A percentile compares a stretch with the other conserved stretches of the same genome.
Conservation (phyloP, 169 alveolate species). For the Plasmodium gallinaceum region DNA sequence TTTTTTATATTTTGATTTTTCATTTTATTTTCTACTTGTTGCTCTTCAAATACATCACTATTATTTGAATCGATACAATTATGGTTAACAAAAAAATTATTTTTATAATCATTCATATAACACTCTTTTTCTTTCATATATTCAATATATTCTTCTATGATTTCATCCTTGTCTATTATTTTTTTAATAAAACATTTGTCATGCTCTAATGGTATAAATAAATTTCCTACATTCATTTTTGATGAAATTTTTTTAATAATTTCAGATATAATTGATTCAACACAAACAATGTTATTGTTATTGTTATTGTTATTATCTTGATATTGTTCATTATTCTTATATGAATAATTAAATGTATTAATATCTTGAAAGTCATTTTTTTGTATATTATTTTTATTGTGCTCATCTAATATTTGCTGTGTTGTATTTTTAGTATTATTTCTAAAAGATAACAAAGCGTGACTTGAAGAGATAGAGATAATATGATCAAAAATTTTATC, state of each 20-base stretch:
- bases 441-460: conserved; percentile 11
- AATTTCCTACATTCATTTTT: not conserved
- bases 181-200: conserved; percentile 10
- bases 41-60: no score
- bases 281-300: not conserved
- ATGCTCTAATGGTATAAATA: conserved; percentile 36
- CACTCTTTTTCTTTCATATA: no score
- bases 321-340: not conserved
- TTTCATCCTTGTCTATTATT: not conserved
- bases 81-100: no score
- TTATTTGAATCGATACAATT: no score
- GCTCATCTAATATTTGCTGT: not conserved
- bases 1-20: no score
- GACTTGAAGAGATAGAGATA: conserved; percentile 44
- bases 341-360: no score
- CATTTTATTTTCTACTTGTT: no score
- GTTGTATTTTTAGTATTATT: not conserved
- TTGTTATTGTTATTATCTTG: not conserved
- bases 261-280: not conserved
- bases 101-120: no score
- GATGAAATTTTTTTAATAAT: not conserved
- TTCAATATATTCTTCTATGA: not conserved
- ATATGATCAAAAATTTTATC: conserved; percentile 51
- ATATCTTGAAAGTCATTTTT: not conserved
- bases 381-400: not conserved